Evolutionary conservation across 306 rosid genomes (phyloP).

Genomic region (Pueraria montana): DNA sequence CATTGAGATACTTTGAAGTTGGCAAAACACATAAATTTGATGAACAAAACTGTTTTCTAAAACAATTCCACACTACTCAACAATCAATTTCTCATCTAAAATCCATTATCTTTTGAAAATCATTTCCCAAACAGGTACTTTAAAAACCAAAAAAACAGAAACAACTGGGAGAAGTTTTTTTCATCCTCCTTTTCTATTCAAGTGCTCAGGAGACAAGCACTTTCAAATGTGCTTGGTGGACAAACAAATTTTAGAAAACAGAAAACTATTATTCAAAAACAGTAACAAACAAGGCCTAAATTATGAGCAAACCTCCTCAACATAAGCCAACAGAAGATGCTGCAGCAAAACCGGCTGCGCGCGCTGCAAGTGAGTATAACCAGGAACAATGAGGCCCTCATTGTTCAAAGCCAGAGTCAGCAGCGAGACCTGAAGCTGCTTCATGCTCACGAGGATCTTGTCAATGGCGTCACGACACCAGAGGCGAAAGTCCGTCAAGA

Average conservation of each 20-base stretch:
- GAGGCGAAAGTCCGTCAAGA: constrained; percentile 75
- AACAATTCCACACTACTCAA: not conserved
- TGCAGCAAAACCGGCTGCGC: constrained; percentile 92
- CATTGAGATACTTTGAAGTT: too few relatives aligned
- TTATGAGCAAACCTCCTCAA: constrained; percentile 79
- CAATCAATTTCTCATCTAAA: not conserved
- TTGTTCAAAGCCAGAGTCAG: constrained; percentile 70
- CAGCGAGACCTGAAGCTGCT: constrained; percentile 74
- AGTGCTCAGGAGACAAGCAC: not conserved
- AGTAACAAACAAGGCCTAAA: not conserved
- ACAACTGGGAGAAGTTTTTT: not conserved
- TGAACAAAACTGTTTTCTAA: too few relatives aligned
- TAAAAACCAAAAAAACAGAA: not conserved
- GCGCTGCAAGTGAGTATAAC: constrained; percentile 92
- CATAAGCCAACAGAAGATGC: constrained; percentile 88
- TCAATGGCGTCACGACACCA: constrained; percentile 97
- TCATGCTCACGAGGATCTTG: constrained; percentile 60
- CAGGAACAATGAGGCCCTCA: constrained; percentile 88
- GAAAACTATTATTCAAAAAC: not conserved
- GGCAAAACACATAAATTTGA: not conserved
- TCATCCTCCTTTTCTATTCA: too few relatives aligned
- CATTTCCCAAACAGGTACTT: not conserved
- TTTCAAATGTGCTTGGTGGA: too few relatives aligned
- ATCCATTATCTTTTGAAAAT: not conserved
- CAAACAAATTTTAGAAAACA: too few relatives aligned